Evolutionary conservation across 257 asterid genomes (phyloP).

Genomic region (Primulina huaijiensis): DNA sequence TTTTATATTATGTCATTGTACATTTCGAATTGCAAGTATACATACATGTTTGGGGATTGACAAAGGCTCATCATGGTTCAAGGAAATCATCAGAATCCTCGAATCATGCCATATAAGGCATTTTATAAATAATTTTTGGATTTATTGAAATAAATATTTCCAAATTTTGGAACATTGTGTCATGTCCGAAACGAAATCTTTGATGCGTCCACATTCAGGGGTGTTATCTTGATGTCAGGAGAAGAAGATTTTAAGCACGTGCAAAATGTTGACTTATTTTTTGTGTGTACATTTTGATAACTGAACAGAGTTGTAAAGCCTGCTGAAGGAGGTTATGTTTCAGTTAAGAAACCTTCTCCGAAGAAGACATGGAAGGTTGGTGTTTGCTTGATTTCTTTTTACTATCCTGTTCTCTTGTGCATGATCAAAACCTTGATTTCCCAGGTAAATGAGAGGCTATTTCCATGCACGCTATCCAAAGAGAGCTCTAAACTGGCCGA

Average conservation of each 20-base stretch:
- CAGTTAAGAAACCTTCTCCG: conserved; percentile 86
- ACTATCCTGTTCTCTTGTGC: conserved; percentile 21
- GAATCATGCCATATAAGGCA: neutral
- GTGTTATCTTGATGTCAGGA: conserved; percentile 6
- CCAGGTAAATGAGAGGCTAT: conserved; percentile 86
- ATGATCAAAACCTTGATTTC: conserved; percentile 20
- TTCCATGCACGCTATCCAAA: conserved; percentile 77
- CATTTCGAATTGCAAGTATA: neutral
- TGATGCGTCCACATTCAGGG: conserved; percentile 15
- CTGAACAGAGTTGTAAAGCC: conserved; percentile 77
- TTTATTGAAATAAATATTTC: conserved; percentile 20
- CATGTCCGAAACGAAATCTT: conserved; percentile 14
- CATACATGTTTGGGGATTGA: neutral
- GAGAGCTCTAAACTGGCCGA: conserved; percentile 71
- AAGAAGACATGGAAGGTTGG: conserved; percentile 89
- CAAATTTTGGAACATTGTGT: conserved; percentile 9
- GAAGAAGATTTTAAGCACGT: conserved; percentile 13
- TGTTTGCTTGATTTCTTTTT: conserved; percentile 17
- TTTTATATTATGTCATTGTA: neutral
- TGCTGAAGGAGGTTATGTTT: conserved; percentile 83
- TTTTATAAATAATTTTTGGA: conserved; percentile 14
- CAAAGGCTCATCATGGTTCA: conserved; percentile 12
- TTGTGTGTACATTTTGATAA: conserved; percentile 22
- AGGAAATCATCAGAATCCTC: conserved; percentile 19
- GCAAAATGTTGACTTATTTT: conserved; percentile 21